These are phyloP conservation scores for Tuber microsphaerosporum DNA, from an alignment of 495 filamentous ascomycete genomes.

Conservation along the genomic window DNA sequence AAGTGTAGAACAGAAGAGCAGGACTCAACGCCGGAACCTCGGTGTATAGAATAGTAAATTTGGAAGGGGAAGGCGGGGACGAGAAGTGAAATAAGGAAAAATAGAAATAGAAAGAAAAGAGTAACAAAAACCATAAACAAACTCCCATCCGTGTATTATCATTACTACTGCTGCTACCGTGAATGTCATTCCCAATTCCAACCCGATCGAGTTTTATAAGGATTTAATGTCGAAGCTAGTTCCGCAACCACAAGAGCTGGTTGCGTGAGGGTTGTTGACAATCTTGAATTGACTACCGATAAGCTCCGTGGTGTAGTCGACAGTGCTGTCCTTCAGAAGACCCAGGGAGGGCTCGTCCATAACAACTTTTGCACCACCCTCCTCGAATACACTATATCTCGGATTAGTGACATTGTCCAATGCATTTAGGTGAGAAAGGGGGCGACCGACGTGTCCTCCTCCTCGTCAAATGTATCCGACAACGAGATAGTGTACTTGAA, in stretches of 20 bases:
- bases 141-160: background rate
- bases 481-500: constrained; percentile 96
- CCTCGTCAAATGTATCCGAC: constrained; percentile 55
- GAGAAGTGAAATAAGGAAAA: background rate
- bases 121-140: background rate
- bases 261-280: constrained; percentile 80
- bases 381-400: constrained; percentile 38
- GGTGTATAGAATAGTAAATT: background rate
- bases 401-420: background rate
- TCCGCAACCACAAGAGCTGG: constrained; percentile 93
- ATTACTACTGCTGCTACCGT: background rate
- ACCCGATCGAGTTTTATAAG: background rate
- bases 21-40: background rate
- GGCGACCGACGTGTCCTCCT: constrained; percentile 70
- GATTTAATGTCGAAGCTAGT: constrained; percentile 91
- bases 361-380: constrained; percentile 68
- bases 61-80: background rate
- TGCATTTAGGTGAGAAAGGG: background rate
- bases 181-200: background rate
- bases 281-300: constrained; percentile 98
- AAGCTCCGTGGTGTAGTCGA: constrained; percentile 93
- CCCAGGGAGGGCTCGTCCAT: constrained; percentile 84
- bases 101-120: background rate
- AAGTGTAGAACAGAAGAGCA: background rate
- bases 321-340: constrained; percentile 80